phyloP scores from a whole-genome alignment of 495 filamentous ascomycete species.

The Glarea lozoyensis region DNA sequence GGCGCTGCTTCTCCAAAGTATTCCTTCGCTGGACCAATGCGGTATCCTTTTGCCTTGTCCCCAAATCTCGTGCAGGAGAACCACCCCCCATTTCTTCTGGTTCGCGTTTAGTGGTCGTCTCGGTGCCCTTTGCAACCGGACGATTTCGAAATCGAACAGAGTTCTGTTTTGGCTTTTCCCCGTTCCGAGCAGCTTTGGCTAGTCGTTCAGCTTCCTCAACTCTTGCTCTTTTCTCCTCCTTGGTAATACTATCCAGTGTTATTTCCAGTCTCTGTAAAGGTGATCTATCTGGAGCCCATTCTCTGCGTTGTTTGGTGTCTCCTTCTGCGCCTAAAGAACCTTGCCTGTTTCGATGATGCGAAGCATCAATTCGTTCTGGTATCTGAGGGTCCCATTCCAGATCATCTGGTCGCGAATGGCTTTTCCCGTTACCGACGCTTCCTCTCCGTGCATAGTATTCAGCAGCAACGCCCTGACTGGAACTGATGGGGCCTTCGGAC shows the following conservation, averaged over 20 bases:
- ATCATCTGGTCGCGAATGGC: background rate
- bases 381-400: constrained; percentile 2
- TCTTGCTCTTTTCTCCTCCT: constrained; percentile 79
- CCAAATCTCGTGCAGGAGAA: constrained; percentile 9
- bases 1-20: constrained; percentile 12
- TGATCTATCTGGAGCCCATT: constrained; percentile 69
- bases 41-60: constrained; percentile 15
- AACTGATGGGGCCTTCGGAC: constrained; percentile 27
- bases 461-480: constrained; percentile 6
- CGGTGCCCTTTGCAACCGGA: constrained; percentile 18
- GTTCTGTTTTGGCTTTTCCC: constrained; percentile 16
- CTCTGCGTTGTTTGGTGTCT: constrained; percentile 24
- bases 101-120: constrained; percentile 3
- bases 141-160: constrained; percentile 23
- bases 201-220: constrained; percentile 68
- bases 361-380: constrained; percentile 1
- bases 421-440: constrained; percentile 8
- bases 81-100: constrained; percentile 16
- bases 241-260: constrained; percentile 79
- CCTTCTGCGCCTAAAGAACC: constrained; percentile 8
- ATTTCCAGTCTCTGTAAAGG: constrained; percentile 88
- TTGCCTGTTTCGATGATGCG: constrained; percentile 2
- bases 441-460: constrained; percentile 8
- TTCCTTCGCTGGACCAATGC: constrained; percentile 22
- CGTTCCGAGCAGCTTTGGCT: constrained; percentile 32